Percentiles rank a stretch among this genome's conserved stretches.
Evolutionary conservation across 345 rosid species (phyloP).

Genomic region (Anastatica hierochuntica): DNA sequence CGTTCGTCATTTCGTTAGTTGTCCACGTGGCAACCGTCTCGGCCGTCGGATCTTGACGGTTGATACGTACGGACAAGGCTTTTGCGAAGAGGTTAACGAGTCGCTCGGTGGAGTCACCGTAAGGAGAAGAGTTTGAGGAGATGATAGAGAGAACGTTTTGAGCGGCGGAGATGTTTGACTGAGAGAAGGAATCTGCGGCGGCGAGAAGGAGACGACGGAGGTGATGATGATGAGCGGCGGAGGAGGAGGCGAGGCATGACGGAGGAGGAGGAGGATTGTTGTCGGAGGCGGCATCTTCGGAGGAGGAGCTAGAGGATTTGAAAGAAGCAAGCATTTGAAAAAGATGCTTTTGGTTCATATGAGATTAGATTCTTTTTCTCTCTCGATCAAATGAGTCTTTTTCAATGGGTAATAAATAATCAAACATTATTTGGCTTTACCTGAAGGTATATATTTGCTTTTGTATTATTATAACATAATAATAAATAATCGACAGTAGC

Average conservation of each 20-base stretch:
- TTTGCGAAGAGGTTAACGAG: constrained; percentile 59
- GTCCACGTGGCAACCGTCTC: constrained; percentile 13
- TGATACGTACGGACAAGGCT: constrained; percentile 71
- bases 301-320: constrained; percentile 29
- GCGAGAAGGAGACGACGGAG: constrained; percentile 63
- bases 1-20: constrained; percentile 11
- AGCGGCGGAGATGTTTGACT: constrained; percentile 66
- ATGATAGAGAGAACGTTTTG: constrained; percentile 50
- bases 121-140: constrained; percentile 51
- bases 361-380: constrained; percentile 18
- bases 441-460: constrained; percentile 29
- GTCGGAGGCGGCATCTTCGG: constrained; percentile 25
- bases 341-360: constrained; percentile 26
- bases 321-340: constrained; percentile 27
- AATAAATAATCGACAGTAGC: constrained; percentile 9
- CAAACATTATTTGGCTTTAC: constrained; percentile 19
- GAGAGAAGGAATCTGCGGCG: constrained; percentile 61
- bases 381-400: constrained; percentile 29
- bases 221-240: constrained; percentile 35
- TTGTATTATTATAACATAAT: background rate
- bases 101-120: constrained; percentile 74
- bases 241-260: constrained; percentile 14
- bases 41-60: constrained; percentile 21
- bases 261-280: constrained; percentile 24
- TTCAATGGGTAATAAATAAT: constrained; percentile 18